Conservation (phyloP, 345 rosid genomes). For the Viola odorata region DNA sequence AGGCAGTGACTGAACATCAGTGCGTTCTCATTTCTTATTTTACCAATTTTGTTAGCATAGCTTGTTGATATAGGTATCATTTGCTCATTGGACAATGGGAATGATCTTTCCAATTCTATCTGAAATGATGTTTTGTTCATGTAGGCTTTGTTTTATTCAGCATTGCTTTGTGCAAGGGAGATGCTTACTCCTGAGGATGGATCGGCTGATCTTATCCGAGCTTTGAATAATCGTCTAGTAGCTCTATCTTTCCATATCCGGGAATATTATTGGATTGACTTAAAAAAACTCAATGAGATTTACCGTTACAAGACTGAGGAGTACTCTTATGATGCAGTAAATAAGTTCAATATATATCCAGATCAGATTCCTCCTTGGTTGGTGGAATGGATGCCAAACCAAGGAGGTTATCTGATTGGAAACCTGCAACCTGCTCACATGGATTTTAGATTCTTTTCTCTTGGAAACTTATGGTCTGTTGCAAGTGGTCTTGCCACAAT, state of each 20-base stretch:
- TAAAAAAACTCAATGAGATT: constrained; percentile 26
- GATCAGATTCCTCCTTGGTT: constrained; percentile 97
- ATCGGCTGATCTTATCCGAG: constrained; percentile 73
- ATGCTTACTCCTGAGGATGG: constrained; percentile 88
- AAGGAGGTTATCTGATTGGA: constrained; percentile 91
- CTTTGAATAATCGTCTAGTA: constrained; percentile 79
- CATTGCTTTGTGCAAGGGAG: constrained; percentile 75
- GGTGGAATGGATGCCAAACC: constrained; percentile 81
- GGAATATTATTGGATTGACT: constrained; percentile 92
- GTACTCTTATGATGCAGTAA: constrained; percentile 86
- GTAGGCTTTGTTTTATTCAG: constrained; percentile 87
- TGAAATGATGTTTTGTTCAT: constrained; percentile 10
- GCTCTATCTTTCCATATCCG: constrained; percentile 88
- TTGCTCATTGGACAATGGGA: background rate
- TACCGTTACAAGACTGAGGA: constrained; percentile 53
- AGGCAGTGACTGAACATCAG: background rate
- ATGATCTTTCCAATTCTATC: background rate
- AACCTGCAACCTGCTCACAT: constrained; percentile 94
- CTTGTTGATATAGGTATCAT: background rate
- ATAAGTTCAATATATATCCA: constrained; percentile 95
- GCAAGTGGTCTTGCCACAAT: constrained; percentile 65
- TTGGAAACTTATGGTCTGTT: constrained; percentile 87
- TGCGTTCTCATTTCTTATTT: background rate
- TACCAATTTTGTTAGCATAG: background rate
- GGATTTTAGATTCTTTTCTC: constrained; percentile 97